Evolutionary conservation across 495 filamentous ascomycete species (phyloP), one percentile per base, ranked within the genome.

Genomic region (Patellaria atrata): DNA sequence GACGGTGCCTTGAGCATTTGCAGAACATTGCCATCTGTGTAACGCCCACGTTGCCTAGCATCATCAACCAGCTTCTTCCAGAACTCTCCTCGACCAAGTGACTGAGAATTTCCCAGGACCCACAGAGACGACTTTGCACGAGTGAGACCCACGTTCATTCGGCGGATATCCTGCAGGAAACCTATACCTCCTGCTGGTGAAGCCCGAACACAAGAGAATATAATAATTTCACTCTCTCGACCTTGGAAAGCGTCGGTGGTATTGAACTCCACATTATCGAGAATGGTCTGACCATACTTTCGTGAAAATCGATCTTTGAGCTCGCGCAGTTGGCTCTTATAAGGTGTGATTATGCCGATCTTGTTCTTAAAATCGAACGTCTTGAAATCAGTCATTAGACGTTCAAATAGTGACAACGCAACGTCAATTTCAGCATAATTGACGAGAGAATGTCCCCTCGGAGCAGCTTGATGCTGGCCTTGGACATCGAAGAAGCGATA

Each of bases 141-240:
- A 5, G 89, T 97, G 27, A 97, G 63, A 61, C 89, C 89, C 50
- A 97, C 89, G 60, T 97, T 97, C 89, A 97, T 97, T 71, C 89
- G 89, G 33, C 89, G 75, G 51, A 97, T 92, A 60, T 97, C 89
- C 27, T 79, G 75, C 67, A 97, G 75, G 71, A 97, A 97, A 66
- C 89, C 89, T 50, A 97, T 93, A 47, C 91, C 83, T 19, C 84
- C 83, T 19, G 74, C 79, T 8, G 72, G 63, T 11, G 81, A 86
- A 21, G 89, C 85, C 57, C 89, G 74, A 21, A 97, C 89, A 54
- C 89, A 97, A 31, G 91, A 96, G 62, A 97, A 97, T 38, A 97
- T 94, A 51, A 97, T 94, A 41, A 97, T 75, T 55, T 97, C 89
- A 51, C 82, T 84, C 58, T 97, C 89, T 30, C 89, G 73, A 43